Evolutionary conservation across 116 monocot species (phyloP), one percentile per base, ranked within the genome.

Genomic region (Trichopus zeylanicus): DNA sequence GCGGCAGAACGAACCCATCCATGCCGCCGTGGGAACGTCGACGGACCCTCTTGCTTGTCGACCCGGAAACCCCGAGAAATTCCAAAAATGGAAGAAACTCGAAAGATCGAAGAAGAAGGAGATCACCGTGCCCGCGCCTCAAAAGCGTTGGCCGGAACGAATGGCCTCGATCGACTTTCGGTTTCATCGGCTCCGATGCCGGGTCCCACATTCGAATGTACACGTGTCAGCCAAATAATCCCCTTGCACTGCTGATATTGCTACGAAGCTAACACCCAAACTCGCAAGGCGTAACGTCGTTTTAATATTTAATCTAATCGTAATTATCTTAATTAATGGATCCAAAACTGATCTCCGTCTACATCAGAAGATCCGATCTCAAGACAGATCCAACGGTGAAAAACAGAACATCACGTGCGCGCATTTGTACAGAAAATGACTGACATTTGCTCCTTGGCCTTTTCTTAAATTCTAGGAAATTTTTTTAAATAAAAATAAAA

Each of bases 181-280:
- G 85, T 10, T 80, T 80, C 23, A 80, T 80, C 77, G 65, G 85
- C 71, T 85, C 85, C 61, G 85, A 85, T 56, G 85, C 85, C 30
- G 80, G 85, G 80, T 77, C 85, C 21, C 80, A 80, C 61, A 58
- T 81, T 46, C 33, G n/a, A n/a, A n/a, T 13, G 13, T 4, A 42
- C 42, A 42, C 42, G 42, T 42, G 42, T 42, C 42, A 42, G 3
- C 42, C 13, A 42, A 42, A 9, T 15, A 42, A 42, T 16, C 12
- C 13, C 12, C n/a, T 33, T 15, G 42, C 42, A 42, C 42, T 9
- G 42, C 12, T 42, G 13, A n/a, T 15, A n/a, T 13, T 42, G n/a
- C 42, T 42, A 13, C 42, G n/a, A 42, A 4, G 3, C 42, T 13
- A 13, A 42, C 42, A 42, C 12, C 42, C 42, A 13, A 42, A 16